Percentiles rank a stretch among this genome's conserved stretches.
These are phyloP conservation scores for Cucumis hystrix DNA, from an alignment of 306 rosid genomes.

Conservation along the genomic window DNA sequence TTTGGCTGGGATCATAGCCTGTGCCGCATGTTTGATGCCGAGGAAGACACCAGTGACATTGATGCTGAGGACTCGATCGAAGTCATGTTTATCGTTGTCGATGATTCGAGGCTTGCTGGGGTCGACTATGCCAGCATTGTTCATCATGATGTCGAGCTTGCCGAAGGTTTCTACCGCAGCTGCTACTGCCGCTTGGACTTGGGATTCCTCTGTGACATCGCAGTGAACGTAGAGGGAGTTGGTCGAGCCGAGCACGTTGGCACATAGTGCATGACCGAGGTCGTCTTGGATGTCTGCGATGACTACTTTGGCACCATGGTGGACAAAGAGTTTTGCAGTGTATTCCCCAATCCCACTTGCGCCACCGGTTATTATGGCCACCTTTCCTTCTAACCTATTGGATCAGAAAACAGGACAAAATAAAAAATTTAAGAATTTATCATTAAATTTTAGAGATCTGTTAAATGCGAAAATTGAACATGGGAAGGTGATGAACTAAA, in stretches of 20 bases:
- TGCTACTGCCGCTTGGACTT: slow-evolving; percentile 34
- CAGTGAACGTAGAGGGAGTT: slow-evolving; percentile 37
- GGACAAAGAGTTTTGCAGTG: slow-evolving; percentile 39
- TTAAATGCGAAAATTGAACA: too few relatives aligned
- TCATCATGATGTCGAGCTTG: slow-evolving; percentile 72
- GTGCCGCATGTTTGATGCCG: slow-evolving; percentile 62
- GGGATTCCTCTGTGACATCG: slow-evolving; percentile 58
- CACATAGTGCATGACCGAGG: slow-evolving; percentile 20
- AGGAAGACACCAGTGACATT: slow-evolving; percentile 61
- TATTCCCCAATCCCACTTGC: slow-evolving; percentile 72
- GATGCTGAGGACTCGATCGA: slow-evolving; percentile 49
- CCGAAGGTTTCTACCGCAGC: slow-evolving; percentile 24
- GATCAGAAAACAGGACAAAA: background rate
- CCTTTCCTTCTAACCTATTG: slow-evolving; percentile 62
- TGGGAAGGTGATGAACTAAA: too few relatives aligned
- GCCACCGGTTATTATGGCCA: slow-evolving; percentile 72
- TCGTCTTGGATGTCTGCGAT: slow-evolving; percentile 74
- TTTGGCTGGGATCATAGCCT: slow-evolving; percentile 41
- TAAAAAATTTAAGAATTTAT: too few relatives aligned
- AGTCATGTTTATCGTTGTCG: slow-evolving; percentile 45
- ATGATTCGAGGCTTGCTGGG: slow-evolving; percentile 31
- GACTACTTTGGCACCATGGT: slow-evolving; percentile 53
- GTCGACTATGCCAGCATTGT: slow-evolving; percentile 57
- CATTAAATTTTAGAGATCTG: too few relatives aligned
- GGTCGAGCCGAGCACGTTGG: slow-evolving; percentile 22